Base-by-base conservation (phyloP, 2,329 filamentous ascomycete species). In the Ceratocystiopsis brevicomis region DNA sequence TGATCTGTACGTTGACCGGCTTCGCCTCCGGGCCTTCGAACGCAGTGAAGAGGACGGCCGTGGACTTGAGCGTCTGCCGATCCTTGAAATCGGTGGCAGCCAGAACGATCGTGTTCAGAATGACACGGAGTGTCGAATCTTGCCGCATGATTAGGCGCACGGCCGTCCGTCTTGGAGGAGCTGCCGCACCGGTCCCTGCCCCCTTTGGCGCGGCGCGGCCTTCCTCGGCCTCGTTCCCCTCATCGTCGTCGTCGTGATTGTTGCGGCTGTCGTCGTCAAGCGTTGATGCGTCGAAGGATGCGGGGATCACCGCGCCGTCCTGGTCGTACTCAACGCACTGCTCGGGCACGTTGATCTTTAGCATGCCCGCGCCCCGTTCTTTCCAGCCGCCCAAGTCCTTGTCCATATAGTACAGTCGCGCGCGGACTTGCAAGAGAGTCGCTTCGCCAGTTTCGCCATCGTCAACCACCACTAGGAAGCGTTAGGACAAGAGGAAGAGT, bases 131-230 rank as follows among this genome's bases (percentile, higher is more conserved):
- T 1, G 84, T 90, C 47, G 86, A 85, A 54, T 95, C 87, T 51
- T 92, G 85, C 16, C 88, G 79, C 76, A 95, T 86, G 48, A 96
- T 72, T 50, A 96, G 72, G 37, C 88, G 80, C 19, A 79, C 69
- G 45, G 73, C 65, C 50, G 69, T 69, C 42, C 64, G 59, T 16
- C 52, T 53, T 37, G 46, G 50, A 25, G 41, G n/a, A 4, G 44
- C 39, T 10, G 39, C 43, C 13, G 37, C 16, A 2, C 15, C 16
- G 6, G 19, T 17, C 11, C 42, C 42, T 4, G 37, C 43, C 38
- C 50, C 49, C 18, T 41, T 46, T 10, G 48, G 45, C 13, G 51
- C 44, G 55, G 32, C 53, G 54, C 11, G 54, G 51, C 25, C 39
- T 9, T 42, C 38, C 30, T 19, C 37, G n/a, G 16, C 40, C 15